Evolutionary conservation across 2,329 filamentous ascomycete species (phyloP), one percentile per base, ranked within the genome.

Genomic region (Teratosphaeriaceae sp.): DNA sequence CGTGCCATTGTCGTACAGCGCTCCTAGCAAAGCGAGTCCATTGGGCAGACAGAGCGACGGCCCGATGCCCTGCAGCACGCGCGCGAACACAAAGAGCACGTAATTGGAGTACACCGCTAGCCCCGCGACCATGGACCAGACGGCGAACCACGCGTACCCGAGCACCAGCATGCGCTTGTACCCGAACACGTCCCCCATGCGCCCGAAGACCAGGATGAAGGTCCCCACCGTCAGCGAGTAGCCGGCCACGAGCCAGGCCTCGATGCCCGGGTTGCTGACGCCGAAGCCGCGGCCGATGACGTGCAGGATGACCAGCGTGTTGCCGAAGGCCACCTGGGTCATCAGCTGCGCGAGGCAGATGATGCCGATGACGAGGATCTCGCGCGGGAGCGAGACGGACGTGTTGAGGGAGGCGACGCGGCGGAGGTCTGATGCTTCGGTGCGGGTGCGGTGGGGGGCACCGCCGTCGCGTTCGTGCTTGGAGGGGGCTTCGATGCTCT

Each of bases 1-100:
- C 40, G 61, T 65, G 0, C 80, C 79, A 0, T 75, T 75, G 0
- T 68, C 62, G 49, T 82, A 84, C 0, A 73, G 70, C 0, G 67
- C 65, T 2, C 79, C 80, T 0, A 85, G 60, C 11, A 86, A 67
- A 2, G 79, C 80, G 18, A 85, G 61, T 0, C 70, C 78, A 48
- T 83, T 85, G 1, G 82, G 82, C 19, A 85, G 65, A 9, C 73
- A 64, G 24, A 85, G 66, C 0, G 80, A 79, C 0, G 79, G 76
- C 0, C 82, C 82, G 15, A 82, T 71, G 0, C 78, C 73, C 36
- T 60, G 55, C 20, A 68, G 37, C 21, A 46, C 65, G 29, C 65
- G 49, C 1, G 60, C 55, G 30, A 63, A 62, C 26, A 61, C 59
- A 45, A 68, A 67, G 2, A 68, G 53, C 2, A 65, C 58, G 22